Evolutionary conservation across 352 stramenopile species (phyloP), one percentile per base, ranked within the genome.

Genomic region (Globisporangium canariense): DNA sequence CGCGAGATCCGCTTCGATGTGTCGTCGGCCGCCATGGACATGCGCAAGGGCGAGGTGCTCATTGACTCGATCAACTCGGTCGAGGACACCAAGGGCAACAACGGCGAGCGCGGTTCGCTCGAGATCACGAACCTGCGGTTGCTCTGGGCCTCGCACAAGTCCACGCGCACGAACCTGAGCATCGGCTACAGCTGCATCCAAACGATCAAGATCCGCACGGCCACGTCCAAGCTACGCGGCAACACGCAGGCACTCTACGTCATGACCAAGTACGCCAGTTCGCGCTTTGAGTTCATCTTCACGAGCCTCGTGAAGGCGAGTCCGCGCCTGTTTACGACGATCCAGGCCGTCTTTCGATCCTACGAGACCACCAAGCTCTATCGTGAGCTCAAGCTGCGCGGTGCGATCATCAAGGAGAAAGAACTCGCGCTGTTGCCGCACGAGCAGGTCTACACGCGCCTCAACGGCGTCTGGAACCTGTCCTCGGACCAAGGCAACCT

Each of bases 81-180:
- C 8, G 93, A 98, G 66, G 93, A 98, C 68, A 98, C 93, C 10
- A 98, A 98, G 70, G 93, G 91, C 45, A 98, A 98, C 77, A 98
- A 98, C 71, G 93, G 93, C 67, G 89, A 97, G 54, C 78, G 89
- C 64, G 93, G 90, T 11, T 88, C 78, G 28, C 73, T 97, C 7
- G 76, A 93, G 64, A 91, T 98, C 65, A 98, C 92, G n/a, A 98
- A 97, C 70, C 67, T 98, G 68, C 71, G 93, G 43, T 78, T 98
- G 43, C 63, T 97, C 1, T 98, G 93, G 93, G 80, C 91, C 10
- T 93, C 83, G 58, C 91, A 98, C 81, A 94, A 93, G 71, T 88
- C 78, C 11, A 69, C 81, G 41, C 77, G 81, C 11, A 94, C 86
- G 32, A 97, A 97, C 62, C 66, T 97, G 10, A 96, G 80, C 69